These are phyloP conservation scores for Osmozyma mogii DNA, from an alignment of 805 yeast species.

Conservation along the genomic window DNA sequence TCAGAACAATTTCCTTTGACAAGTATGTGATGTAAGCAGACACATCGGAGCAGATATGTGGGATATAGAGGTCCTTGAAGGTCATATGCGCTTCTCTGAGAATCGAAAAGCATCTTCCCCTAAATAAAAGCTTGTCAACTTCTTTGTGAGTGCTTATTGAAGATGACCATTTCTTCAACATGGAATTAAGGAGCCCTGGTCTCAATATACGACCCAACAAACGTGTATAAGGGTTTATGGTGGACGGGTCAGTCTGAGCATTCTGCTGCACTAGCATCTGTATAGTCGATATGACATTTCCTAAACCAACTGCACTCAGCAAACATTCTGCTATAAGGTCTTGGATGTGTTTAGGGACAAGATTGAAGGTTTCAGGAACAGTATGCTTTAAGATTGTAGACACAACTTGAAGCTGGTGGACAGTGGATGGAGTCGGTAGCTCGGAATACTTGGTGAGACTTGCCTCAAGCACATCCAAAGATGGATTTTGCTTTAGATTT, in stretches of 20 bases:
- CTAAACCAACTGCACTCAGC: slow-evolving; percentile 22
- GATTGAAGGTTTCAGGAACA: slow-evolving; percentile 23
- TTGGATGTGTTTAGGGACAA: slow-evolving; percentile 11
- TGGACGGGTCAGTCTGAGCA: slow-evolving; percentile 8
- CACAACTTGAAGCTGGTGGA: slow-evolving; percentile 11
- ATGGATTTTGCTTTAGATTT: slow-evolving; percentile 7
- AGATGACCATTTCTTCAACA: slow-evolving; percentile 9
- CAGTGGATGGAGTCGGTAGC: no score
- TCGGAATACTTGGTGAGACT: slow-evolving; percentile 2
- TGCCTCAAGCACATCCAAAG: slow-evolving; percentile 2
- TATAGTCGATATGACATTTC: slow-evolving; percentile 18
- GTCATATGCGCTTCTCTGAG: slow-evolving; percentile 17
- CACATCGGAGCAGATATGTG: slow-evolving; percentile 9
- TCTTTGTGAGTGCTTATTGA: slow-evolving; percentile 13
- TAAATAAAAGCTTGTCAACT: slow-evolving; percentile 30
- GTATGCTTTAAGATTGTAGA: slow-evolving; percentile 23
- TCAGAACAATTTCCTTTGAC: slow-evolving; percentile 10
- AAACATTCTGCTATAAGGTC: slow-evolving; percentile 9
- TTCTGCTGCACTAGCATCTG: slow-evolving; percentile 4
- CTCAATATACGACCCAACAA: slow-evolving; percentile 6
- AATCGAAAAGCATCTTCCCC: slow-evolving; percentile 21
- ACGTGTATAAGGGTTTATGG: slow-evolving; percentile 1
- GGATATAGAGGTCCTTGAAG: slow-evolving; percentile 5
- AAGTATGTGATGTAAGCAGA: slow-evolving; percentile 17
- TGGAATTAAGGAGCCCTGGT: slow-evolving; percentile 10